phyloP scores from a whole-genome alignment of 1,284 basidiomycete species.

The Bjerkandera adusta region DNA sequence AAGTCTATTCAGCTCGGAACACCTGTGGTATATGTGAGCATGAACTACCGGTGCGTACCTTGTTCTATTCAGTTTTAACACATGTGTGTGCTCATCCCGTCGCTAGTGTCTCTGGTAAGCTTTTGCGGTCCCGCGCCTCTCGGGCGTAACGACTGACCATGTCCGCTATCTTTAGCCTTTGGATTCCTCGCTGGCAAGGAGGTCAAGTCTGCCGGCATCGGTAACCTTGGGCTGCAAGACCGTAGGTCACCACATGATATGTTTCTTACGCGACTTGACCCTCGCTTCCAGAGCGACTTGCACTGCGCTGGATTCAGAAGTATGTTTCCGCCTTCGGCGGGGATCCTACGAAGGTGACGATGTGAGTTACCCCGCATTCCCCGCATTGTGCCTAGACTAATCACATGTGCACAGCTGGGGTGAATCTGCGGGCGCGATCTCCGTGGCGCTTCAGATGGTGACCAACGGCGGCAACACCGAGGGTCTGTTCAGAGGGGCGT shows the following conservation, averaged over 20 bases:
- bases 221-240: conserved; percentile 54
- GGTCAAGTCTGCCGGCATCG: conserved; percentile 46
- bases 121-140: not conserved
- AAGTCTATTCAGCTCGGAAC: conserved; percentile 34
- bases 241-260: conserved; percentile 34
- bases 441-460: conserved; percentile 32
- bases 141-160: not conserved
- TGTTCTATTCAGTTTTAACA: not conserved
- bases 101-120: not conserved
- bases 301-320: conserved; percentile 43
- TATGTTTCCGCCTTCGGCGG: conserved; percentile 66
- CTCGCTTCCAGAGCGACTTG: conserved; percentile 22
- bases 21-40: conserved; percentile 32
- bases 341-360: conserved; percentile 53
- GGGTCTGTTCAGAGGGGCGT: conserved; percentile 33
- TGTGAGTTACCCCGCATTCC: conserved; percentile 35
- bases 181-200: conserved; percentile 50
- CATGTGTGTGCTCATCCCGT: not conserved
- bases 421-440: conserved; percentile 41
- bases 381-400: not conserved
- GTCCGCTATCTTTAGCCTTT: conserved; percentile 24
- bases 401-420: conserved; percentile 31
- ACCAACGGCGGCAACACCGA: conserved; percentile 30
- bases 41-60: conserved; percentile 32
- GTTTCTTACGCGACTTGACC: conserved; percentile 3